phyloP scores from a whole-genome alignment of 2,329 filamentous ascomycete genomes.

The Trichoderma koningiopsis region DNA sequence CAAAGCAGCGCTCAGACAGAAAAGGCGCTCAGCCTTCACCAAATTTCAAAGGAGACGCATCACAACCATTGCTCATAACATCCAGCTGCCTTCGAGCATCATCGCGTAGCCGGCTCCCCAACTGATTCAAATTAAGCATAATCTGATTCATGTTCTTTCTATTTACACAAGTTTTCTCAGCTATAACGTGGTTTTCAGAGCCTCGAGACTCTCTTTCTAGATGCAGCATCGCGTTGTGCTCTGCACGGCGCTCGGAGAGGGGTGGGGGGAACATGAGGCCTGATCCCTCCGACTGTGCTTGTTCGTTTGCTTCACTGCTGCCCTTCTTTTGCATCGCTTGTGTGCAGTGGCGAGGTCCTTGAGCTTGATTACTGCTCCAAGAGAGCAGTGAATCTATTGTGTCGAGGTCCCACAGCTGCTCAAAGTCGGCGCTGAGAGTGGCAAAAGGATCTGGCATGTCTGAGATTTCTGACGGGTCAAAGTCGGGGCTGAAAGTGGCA shows the following conservation, averaged over 20 bases:
- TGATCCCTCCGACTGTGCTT: not conserved
- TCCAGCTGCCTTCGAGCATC: constrained; percentile 9
- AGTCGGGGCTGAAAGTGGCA: no score
- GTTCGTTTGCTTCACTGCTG: not conserved
- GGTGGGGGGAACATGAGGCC: not conserved
- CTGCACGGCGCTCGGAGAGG: not conserved
- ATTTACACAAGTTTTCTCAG: not conserved
- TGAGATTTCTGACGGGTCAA: not conserved
- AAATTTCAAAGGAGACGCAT: not conserved
- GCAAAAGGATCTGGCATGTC: not conserved
- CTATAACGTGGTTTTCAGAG: not conserved
- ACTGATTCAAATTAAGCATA: not conserved
- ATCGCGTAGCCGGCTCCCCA: not conserved
- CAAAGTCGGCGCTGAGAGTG: not conserved
- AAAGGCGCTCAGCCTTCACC: not conserved
- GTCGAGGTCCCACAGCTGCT: not conserved
- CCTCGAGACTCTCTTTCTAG: not conserved
- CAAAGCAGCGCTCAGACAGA: not conserved
- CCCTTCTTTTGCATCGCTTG: not conserved
- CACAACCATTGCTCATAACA: not conserved
- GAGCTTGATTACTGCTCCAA: not conserved
- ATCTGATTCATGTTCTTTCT: not conserved
- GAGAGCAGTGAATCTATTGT: not conserved
- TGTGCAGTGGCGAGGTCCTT: not conserved
- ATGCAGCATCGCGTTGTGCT: not conserved